phyloP scores from a whole-genome alignment of 768 basidiomycete species.

The Pleurotus tuber-regium region DNA sequence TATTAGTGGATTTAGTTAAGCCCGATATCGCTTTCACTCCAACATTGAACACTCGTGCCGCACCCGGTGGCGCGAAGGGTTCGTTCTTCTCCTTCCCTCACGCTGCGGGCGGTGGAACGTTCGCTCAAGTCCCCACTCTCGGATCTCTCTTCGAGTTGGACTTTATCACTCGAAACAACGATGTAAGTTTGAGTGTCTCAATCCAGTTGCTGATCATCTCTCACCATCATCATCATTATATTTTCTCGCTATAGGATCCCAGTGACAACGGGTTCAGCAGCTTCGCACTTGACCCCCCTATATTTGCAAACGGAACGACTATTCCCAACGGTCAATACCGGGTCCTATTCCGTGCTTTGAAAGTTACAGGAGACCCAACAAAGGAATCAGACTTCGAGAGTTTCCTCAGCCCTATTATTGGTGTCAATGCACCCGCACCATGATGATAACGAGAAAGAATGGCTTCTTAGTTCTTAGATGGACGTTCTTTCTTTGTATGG shows the following conservation, averaged over 20 bases:
- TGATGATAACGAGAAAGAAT: not conserved
- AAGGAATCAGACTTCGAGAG: slow-evolving; percentile 44
- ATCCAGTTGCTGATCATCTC: too few relatives aligned
- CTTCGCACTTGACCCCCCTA: slow-evolving; percentile 24
- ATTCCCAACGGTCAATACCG: slow-evolving; percentile 43
- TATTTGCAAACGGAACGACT: slow-evolving; percentile 41
- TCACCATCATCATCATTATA: not conserved
- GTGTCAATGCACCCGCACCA: slow-evolving; percentile 13
- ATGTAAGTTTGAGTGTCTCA: too few relatives aligned
- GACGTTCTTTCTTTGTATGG: not conserved
- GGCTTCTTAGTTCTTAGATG: too few relatives aligned
- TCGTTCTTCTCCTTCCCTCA: slow-evolving; percentile 40
- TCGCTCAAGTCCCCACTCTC: slow-evolving; percentile 23
- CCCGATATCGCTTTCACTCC: slow-evolving; percentile 34
- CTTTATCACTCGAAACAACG: slow-evolving; percentile 45
- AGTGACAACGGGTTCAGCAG: slow-evolving; percentile 28
- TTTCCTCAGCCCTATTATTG: slow-evolving; percentile 41
- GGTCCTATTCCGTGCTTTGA: slow-evolving; percentile 36
- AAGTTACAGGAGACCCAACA: slow-evolving; percentile 40
- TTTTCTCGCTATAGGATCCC: slow-evolving; percentile 15
- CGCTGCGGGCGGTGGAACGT: not conserved
- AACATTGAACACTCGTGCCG: slow-evolving; percentile 6
- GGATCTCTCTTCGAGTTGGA: slow-evolving; percentile 47
- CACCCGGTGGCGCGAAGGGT: slow-evolving; percentile 6
- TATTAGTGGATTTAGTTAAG: slow-evolving; percentile 48